Evolutionary conservation across 2,329 filamentous ascomycete species (phyloP).

Genomic region (Neospermospora avenae): DNA sequence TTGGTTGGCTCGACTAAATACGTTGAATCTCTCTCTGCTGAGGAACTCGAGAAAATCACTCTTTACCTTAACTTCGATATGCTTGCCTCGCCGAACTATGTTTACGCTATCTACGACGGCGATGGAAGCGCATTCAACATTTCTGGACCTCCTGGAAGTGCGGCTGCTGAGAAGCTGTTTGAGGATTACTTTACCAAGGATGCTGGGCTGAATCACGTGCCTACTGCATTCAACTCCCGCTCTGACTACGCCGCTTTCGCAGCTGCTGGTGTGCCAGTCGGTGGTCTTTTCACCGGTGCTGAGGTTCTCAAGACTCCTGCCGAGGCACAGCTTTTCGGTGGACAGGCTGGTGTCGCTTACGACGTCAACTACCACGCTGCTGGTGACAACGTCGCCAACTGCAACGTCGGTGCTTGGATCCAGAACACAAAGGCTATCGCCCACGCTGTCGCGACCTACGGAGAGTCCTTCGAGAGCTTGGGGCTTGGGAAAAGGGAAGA

Average conservation of each 20-base stretch:
- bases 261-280: conserved; percentile 64
- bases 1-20: conserved; percentile 61
- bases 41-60: conserved; percentile 58
- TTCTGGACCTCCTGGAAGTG: conserved; percentile 53
- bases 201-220: conserved; percentile 27
- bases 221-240: conserved; percentile 72
- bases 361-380: conserved; percentile 59
- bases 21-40: conserved; percentile 47
- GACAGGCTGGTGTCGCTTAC: conserved; percentile 56
- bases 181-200: conserved; percentile 14
- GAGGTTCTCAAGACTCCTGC: conserved; percentile 67
- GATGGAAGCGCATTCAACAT: conserved; percentile 14
- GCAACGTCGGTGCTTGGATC: conserved; percentile 57
- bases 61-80: conserved; percentile 69
- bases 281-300: conserved; percentile 72
- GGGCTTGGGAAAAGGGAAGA: conserved; percentile 12
- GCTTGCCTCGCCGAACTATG: conserved; percentile 62
- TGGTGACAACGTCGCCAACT: conserved; percentile 54
- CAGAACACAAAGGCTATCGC: conserved; percentile 52
- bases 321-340: conserved; percentile 64
- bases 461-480: conserved; percentile 12
- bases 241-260: conserved; percentile 79
- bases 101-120: conserved; percentile 63
- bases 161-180: conserved; percentile 13
- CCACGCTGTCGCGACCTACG: conserved; percentile 20